Evolutionary conservation across 192 early-diverging fungal species (phyloP).

Genomic region (Coemansia reversa): DNA sequence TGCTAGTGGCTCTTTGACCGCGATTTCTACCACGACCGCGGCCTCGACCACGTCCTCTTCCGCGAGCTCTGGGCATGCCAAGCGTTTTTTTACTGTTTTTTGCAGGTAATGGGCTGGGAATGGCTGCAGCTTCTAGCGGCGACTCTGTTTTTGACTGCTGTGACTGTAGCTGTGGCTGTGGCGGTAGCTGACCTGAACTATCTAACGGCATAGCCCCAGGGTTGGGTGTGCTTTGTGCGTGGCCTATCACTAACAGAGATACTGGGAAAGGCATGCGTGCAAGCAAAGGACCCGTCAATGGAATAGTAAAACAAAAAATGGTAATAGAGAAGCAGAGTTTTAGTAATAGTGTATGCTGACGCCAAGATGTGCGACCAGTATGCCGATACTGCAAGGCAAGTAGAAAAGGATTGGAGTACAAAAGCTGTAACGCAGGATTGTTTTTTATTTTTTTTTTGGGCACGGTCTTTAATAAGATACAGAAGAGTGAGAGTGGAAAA

Average conservation of each 20-base stretch:
- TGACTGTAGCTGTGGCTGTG: slow-evolving; percentile 5
- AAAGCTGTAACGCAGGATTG: neutral
- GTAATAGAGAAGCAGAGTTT: neutral
- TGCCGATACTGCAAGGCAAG: neutral
- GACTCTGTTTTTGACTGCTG: slow-evolving; percentile 3
- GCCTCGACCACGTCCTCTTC: slow-evolving; percentile 19
- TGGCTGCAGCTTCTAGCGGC: neutral
- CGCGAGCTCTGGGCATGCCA: neutral
- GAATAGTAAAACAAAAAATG: slow-evolving; percentile 8
- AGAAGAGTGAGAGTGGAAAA: neutral
- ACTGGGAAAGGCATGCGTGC: slow-evolving; percentile 26
- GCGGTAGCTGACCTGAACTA: neutral
- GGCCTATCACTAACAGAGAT: slow-evolving; percentile 28
- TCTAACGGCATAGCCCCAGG: slow-evolving; percentile 7
- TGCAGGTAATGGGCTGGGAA: neutral
- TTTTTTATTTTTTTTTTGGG: slow-evolving; percentile 2
- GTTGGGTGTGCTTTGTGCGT: slow-evolving; percentile 17
- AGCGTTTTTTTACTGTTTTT: slow-evolving; percentile 3
- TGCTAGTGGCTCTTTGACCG: slow-evolving; percentile 1
- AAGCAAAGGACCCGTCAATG: neutral
- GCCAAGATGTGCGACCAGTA: too few species aligned
- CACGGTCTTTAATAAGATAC: neutral
- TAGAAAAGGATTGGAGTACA: neutral
- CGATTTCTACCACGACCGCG: slow-evolving; percentile 23
- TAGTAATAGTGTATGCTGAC: neutral